These are phyloP conservation scores for Glaciozyma martinii DNA, from an alignment of 768 basidiomycete genomes.

Conservation along the genomic window DNA sequence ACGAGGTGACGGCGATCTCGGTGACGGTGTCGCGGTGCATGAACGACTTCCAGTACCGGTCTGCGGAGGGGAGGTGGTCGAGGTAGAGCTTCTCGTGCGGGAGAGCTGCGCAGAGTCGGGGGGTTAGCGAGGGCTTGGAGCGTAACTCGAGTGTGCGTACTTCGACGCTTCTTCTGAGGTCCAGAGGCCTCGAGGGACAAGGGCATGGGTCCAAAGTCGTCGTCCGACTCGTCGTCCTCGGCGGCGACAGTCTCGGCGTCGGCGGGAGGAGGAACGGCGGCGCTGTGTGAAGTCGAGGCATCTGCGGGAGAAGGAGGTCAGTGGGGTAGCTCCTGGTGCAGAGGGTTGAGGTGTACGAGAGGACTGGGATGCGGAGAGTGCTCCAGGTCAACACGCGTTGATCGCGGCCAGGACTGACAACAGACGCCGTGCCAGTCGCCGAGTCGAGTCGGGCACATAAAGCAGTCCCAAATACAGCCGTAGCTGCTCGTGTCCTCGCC, in stretches of 20 bases:
- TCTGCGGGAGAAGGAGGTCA: neutral
- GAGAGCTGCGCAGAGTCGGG: conserved; percentile 51
- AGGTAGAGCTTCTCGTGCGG: conserved; percentile 89
- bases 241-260: conserved; percentile 37
- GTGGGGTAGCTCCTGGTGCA: too few species aligned
- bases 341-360: neutral
- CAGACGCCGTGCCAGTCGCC: neutral
- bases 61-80: conserved; percentile 79
- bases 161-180: conserved; percentile 66
- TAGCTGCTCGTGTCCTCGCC: too few species aligned
- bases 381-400: neutral
- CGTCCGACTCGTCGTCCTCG: conserved; percentile 47
- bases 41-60: conserved; percentile 93
- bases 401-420: neutral
- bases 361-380: neutral
- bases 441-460: too few species aligned
- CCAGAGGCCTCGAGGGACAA: conserved; percentile 41
- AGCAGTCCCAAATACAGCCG: too few species aligned
- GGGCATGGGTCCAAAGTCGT: conserved; percentile 84
- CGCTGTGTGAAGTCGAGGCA: neutral
- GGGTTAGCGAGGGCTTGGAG: neutral
- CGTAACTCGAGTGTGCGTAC: conserved; percentile 41
- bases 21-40: conserved; percentile 94
- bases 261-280: neutral
- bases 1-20: conserved; percentile 83